Evolutionary conservation across 768 basidiomycete genomes (phyloP), one percentile per base, ranked within the genome.

Genomic region (Termitomyces sp.): DNA sequence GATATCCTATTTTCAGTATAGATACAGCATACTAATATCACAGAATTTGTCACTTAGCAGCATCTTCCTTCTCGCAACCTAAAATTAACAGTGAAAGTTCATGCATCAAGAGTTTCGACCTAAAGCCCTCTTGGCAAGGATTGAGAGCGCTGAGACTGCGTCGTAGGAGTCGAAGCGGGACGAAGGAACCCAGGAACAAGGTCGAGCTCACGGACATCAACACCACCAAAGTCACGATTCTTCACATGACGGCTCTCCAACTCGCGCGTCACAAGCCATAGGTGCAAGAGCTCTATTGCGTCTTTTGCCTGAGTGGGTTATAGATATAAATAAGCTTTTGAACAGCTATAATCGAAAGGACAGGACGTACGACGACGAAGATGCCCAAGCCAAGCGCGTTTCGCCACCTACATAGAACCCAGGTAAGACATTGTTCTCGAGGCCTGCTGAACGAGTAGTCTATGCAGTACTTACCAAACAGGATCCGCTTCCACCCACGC

Each of bases 401-500:
- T 50, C 89, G 75, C 87, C 87, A 81, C 77, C 77, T 78, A 12
- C n/a, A 51, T 16, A 57, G 5, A 37, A 35, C 45, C 34, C 25
- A 1, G 21, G n/a, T 43, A 8, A 31, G 31, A n/a, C 40, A 54
- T 42, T 8, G 10, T 54, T 25, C 11, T 10, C 43, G n/a, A 32
- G 40, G 45, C 5, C 25, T 14, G 10, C 1, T 44, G 4, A 21
- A 31, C 27, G 31, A 50, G 44, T 66, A 49, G 47, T 43, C 37
- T 3, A 38, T 43, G 12, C 27, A 6, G 32, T 52, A 63, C 71
- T 12, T 53, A 85, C 89, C 89, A 91, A 16, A 90, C 85, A 14
- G 89, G 89, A 68, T 90, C 89, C 43, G 78, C 78, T 61, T 83
- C 82, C 4, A 80, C 75, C 83, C 86, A 87, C n/a, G 77, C 76